Evolutionary conservation across 1,139 yeast genomes (phyloP).

Genomic region (Pneumocystis oryctolagi): DNA sequence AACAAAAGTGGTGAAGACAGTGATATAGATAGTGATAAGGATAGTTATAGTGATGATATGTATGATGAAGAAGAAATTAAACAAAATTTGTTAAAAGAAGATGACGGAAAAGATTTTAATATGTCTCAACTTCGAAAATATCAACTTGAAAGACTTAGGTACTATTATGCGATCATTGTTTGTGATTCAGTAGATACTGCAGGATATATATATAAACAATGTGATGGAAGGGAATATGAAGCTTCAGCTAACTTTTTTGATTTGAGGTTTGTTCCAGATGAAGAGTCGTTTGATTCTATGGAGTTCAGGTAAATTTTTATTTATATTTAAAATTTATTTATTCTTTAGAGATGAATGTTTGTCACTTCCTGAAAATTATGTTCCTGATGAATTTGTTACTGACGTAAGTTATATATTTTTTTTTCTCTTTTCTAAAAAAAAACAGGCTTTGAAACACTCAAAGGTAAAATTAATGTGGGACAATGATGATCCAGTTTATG

Average conservation of each 20-base stretch:
- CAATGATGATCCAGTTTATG: conserved; percentile 86
- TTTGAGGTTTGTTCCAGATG: conserved; percentile 82
- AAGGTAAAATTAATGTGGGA: conserved; percentile 33
- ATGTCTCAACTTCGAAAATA: conserved; percentile 45
- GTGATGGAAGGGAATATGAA: conserved; percentile 93
- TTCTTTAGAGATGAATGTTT: conserved; percentile 45
- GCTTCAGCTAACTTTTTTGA: conserved; percentile 92
- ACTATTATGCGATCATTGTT: conserved; percentile 81
- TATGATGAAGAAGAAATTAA: conserved; percentile 20
- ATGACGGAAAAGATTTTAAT: conserved; percentile 34
- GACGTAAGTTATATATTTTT: conserved; percentile 11
- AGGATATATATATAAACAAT: conserved; percentile 57
- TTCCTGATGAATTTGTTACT: conserved; percentile 68
- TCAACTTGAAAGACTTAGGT: conserved; percentile 64
- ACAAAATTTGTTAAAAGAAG: conserved; percentile 22
- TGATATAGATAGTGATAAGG: conserved; percentile 19
- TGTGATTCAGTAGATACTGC: conserved; percentile 70
- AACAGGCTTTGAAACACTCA: conserved; percentile 17
- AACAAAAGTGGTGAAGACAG: conserved; percentile 6
- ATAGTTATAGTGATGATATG: conserved; percentile 31
- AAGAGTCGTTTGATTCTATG: conserved; percentile 63
- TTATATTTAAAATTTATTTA: background rate
- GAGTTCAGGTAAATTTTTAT: conserved; percentile 28
- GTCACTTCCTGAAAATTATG: conserved; percentile 59
- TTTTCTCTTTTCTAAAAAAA: conserved; percentile 1